These are phyloP conservation scores for Croton laevigatus DNA, from an alignment of 441 rosid genomes.

Conservation along the genomic window DNA sequence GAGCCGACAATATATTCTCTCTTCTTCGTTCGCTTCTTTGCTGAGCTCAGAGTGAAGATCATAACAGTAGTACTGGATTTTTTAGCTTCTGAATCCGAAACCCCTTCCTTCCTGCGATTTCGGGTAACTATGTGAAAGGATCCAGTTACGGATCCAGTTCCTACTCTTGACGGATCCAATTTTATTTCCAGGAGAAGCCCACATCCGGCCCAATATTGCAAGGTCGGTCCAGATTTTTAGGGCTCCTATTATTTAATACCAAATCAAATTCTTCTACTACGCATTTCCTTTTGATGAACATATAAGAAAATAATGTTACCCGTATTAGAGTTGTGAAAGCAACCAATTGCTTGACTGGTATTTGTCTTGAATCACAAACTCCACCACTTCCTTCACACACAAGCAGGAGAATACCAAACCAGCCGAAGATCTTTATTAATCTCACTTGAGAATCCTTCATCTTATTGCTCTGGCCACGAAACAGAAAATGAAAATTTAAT, in stretches of 20 bases:
- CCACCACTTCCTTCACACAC: slow-evolving; percentile 59
- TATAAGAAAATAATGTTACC: slow-evolving; percentile 21
- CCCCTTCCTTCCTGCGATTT: neutral
- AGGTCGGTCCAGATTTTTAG: neutral
- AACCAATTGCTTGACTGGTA: slow-evolving; percentile 32
- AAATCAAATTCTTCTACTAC: too few relatives aligned
- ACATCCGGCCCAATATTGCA: neutral
- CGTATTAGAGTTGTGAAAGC: slow-evolving; percentile 31
- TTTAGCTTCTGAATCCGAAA: neutral
- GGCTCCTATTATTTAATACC: neutral
- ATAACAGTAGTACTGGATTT: neutral
- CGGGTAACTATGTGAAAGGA: neutral
- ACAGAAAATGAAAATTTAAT: slow-evolving; percentile 45
- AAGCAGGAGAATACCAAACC: slow-evolving; percentile 57
- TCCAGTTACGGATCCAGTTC: neutral
- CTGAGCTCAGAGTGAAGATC: slow-evolving; percentile 8
- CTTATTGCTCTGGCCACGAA: slow-evolving; percentile 25
- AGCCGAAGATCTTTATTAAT: slow-evolving; percentile 48
- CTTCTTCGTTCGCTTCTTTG: neutral
- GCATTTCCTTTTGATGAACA: too few relatives aligned
- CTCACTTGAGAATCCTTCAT: slow-evolving; percentile 33
- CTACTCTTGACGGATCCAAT: neutral
- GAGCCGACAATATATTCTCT: neutral
- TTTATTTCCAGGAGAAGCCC: neutral
- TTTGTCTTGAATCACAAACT: slow-evolving; percentile 42